phyloP scores from a whole-genome alignment of 73 alveolate genomes.

The Diophrys appendiculata region DNA sequence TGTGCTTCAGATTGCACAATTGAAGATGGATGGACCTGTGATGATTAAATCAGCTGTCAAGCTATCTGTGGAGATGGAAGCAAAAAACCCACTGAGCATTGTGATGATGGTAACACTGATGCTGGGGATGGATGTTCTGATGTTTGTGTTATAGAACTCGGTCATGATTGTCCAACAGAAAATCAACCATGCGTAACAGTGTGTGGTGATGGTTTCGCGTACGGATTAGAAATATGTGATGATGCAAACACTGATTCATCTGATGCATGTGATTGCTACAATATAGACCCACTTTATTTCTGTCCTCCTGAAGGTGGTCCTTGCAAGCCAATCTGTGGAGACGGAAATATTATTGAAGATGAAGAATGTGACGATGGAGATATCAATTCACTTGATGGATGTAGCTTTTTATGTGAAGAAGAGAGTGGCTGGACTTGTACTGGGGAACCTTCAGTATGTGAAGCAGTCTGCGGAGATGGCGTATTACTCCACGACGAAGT shows the following conservation, averaged over 20 bases:
- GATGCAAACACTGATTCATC: conserved; percentile 55
- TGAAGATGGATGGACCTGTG: no score
- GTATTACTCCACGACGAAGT: no score
- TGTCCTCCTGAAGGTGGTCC: conserved; percentile 37
- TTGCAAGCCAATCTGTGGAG: conserved; percentile 29
- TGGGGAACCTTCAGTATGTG: conserved; percentile 8
- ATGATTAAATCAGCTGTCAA: background rate
- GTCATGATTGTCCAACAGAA: conserved; percentile 4
- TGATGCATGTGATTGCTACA: conserved; percentile 57
- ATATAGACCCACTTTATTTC: conserved; percentile 45
- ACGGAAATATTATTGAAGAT: conserved; percentile 5
- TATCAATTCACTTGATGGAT: conserved; percentile 18
- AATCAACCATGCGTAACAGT: background rate
- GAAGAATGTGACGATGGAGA: conserved; percentile 28
- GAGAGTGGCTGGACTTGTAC: conserved; percentile 21
- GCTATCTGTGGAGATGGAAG: no score
- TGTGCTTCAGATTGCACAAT: no score
- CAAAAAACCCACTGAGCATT: no score
- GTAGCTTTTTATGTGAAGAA: background rate
- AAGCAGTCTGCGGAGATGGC: conserved; percentile 34
- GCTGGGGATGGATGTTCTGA: background rate
- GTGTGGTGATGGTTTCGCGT: conserved; percentile 20
- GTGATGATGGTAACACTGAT: conserved; percentile 1
- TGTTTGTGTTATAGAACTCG: background rate
- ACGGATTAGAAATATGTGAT: conserved; percentile 36